These are phyloP conservation scores for Pouteria glomerata DNA, from an alignment of 148 eudicot genomes.

Conservation along the genomic window DNA sequence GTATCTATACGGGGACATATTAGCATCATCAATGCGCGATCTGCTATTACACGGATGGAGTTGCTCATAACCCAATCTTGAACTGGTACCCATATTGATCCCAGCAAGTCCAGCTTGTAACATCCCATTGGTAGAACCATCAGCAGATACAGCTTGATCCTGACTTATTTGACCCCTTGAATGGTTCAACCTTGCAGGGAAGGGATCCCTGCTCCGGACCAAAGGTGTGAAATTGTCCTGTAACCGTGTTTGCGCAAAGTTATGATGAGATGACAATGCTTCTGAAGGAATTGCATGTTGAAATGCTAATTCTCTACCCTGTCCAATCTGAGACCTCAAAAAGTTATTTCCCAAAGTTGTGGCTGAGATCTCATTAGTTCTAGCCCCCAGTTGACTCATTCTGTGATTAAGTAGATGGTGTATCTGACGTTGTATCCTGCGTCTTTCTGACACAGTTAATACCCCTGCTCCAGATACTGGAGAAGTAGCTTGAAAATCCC, in stretches of 20 bases:
- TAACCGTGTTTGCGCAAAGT: conserved; percentile 23
- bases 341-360: conserved; percentile 4
- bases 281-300: conserved; percentile 23
- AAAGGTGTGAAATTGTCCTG: conserved; percentile 18
- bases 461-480: conserved; percentile 52
- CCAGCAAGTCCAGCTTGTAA: conserved; percentile 20
- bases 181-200: conserved; percentile 23
- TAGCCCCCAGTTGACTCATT: conserved; percentile 21
- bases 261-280: conserved; percentile 17
- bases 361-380: conserved; percentile 10
- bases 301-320: conserved; percentile 10
- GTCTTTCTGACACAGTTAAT: conserved; percentile 57
- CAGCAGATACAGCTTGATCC: conserved; percentile 17
- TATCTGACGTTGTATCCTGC: conserved; percentile 53
- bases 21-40: conserved; percentile 30
- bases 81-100: conserved; percentile 20
- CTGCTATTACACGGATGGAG: conserved; percentile 52
- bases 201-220: conserved; percentile 20
- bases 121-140: conserved; percentile 15
- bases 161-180: conserved; percentile 23
- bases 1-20: conserved; percentile 22
- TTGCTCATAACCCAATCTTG: conserved; percentile 28
- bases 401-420: conserved; percentile 28
- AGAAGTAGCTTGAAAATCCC: conserved; percentile 42
- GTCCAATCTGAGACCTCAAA: conserved; percentile 24